These are phyloP conservation scores for Alternaria arbusti DNA, from an alignment of 2,329 filamentous ascomycete species.

Conservation along the genomic window DNA sequence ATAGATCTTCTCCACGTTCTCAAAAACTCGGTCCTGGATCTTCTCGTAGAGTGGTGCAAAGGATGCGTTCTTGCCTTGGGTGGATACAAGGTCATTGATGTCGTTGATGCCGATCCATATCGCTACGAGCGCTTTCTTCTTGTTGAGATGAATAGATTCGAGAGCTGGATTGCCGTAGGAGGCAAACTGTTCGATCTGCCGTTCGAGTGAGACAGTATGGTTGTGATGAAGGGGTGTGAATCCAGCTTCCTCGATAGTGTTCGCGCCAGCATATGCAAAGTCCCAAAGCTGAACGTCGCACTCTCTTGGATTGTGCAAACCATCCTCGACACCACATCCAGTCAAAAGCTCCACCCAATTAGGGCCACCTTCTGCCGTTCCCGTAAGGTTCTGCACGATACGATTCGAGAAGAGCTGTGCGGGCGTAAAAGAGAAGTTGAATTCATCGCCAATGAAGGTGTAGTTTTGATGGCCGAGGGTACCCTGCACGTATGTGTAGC, in stretches of 20 bases:
- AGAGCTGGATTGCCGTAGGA: slow-evolving; percentile 54
- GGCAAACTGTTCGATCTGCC: slow-evolving; percentile 59
- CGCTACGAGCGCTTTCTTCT: slow-evolving; percentile 54
- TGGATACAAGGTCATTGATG: slow-evolving; percentile 57
- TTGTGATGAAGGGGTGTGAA: slow-evolving; percentile 59
- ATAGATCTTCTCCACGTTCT: slow-evolving; percentile 51
- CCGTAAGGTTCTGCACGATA: slow-evolving; percentile 61
- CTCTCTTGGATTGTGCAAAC: slow-evolving; percentile 51
- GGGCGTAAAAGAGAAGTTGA: slow-evolving; percentile 56
- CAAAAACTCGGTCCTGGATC: slow-evolving; percentile 52
- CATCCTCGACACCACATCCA: slow-evolving; percentile 55
- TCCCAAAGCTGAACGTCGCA: slow-evolving; percentile 62
- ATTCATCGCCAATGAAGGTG: slow-evolving; percentile 62
- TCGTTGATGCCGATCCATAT: slow-evolving; percentile 66
- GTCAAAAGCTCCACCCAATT: slow-evolving; percentile 64
- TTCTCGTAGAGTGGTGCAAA: slow-evolving; percentile 56
- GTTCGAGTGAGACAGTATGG: slow-evolving; percentile 57
- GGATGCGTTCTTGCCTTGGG: slow-evolving; percentile 46
- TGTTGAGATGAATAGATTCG: slow-evolving; percentile 32
- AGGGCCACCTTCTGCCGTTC: slow-evolving; percentile 57
- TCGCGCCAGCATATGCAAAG: slow-evolving; percentile 62
- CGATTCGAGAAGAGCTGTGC: slow-evolving; percentile 53
- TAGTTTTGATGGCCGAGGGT: slow-evolving; percentile 58
- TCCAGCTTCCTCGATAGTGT: slow-evolving; percentile 51
- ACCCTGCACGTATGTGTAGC: slow-evolving; percentile 62